These are phyloP conservation scores for Metschnikowia kunwiensis DNA, from an alignment of 805 yeast species.

Conservation along the genomic window DNA sequence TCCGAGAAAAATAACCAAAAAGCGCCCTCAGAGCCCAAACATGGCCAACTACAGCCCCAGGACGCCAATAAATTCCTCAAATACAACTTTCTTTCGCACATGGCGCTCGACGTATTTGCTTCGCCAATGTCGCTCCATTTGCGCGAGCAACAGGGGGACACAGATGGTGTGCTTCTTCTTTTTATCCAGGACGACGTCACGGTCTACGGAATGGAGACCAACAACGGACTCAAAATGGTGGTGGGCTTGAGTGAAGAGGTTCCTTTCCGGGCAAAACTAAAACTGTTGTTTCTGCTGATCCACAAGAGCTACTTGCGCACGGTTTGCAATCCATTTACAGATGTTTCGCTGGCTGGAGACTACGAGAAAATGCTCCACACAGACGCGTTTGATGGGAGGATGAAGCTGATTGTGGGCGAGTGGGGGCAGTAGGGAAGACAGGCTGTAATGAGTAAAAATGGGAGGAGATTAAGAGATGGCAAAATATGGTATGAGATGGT, in stretches of 20 bases:
- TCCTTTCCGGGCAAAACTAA: constrained; percentile 14
- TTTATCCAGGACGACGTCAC: constrained; percentile 66
- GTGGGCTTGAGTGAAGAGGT: constrained; percentile 42
- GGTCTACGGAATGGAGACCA: constrained; percentile 67
- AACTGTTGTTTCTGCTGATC: constrained; percentile 32
- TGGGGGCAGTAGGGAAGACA: constrained; percentile 20
- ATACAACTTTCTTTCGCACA: constrained; percentile 70
- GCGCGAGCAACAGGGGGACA: constrained; percentile 33
- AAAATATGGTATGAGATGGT: neutral
- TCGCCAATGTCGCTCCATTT: constrained; percentile 45
- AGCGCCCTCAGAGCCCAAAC: neutral
- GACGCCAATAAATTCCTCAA: constrained; percentile 49
- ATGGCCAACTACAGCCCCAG: neutral
- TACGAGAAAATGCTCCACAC: constrained; percentile 29
- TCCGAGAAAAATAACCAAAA: neutral
- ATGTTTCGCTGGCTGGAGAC: constrained; percentile 17
- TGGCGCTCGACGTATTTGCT: constrained; percentile 68
- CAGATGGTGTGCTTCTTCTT: constrained; percentile 40
- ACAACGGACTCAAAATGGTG: constrained; percentile 64
- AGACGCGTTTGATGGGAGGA: constrained; percentile 29
- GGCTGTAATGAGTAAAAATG: neutral
- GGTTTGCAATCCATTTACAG: constrained; percentile 62
- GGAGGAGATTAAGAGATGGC: neutral
- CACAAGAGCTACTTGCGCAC: constrained; percentile 54
- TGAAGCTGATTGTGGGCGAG: constrained; percentile 24